Conservation (phyloP, 1,139 yeast species). For the Taphrina wiesneri region DNA sequence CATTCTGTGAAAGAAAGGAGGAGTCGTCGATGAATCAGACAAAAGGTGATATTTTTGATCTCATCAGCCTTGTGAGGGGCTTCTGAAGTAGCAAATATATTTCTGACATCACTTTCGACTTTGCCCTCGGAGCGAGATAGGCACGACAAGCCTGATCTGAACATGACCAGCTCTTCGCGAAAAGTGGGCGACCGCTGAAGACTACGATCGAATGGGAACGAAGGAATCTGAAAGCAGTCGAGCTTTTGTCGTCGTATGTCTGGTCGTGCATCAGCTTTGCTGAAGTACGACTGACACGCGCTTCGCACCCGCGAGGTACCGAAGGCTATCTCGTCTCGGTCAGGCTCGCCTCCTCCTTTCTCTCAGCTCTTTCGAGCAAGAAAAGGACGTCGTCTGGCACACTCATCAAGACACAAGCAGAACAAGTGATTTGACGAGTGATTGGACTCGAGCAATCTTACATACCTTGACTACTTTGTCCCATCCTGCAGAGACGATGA, state of each 20-base stretch:
- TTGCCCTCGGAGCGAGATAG: conserved; percentile 7
- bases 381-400: conserved; percentile 34
- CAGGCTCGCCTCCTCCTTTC: conserved; percentile 36
- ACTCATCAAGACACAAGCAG: not conserved
- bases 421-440: not conserved
- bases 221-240: not conserved
- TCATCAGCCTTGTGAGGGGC: conserved; percentile 65
- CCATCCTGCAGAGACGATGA: conserved; percentile 98
- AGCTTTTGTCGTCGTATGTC: not conserved
- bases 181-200: conserved; percentile 2
- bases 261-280: not conserved
- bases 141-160: not conserved
- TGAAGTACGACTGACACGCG: not conserved
- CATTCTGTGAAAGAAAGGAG: not conserved
- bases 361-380: conserved; percentile 18
- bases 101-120: conserved; percentile 35
- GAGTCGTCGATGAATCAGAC: conserved; percentile 34
- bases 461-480: conserved; percentile 99
- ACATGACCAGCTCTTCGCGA: not conserved
- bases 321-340: conserved; percentile 26
- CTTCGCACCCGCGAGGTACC: not conserved
- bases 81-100: conserved; percentile 99
- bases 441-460: conserved; percentile 44
- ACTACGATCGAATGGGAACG: conserved; percentile 12
- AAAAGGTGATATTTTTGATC: conserved; percentile 69